phyloP scores from a whole-genome alignment of 768 basidiomycete genomes.

The Tylopilus sp. region DNA sequence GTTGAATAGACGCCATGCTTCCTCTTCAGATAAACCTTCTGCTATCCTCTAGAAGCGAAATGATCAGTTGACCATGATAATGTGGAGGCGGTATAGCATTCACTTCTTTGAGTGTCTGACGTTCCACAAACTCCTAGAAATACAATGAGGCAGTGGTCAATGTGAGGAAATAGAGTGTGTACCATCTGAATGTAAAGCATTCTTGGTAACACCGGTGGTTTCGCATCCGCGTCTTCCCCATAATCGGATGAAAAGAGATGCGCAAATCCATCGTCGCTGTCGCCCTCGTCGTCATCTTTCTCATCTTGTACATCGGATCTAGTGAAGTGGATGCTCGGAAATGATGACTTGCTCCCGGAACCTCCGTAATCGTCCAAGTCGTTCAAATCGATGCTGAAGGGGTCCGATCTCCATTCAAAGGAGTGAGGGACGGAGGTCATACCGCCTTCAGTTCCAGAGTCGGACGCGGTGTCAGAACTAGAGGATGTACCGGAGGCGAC shows the following conservation, averaged over 20 bases:
- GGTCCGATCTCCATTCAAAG: constrained; percentile 45
- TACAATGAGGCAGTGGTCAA: not conserved
- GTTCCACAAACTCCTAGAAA: constrained; percentile 79
- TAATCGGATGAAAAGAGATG: constrained; percentile 35
- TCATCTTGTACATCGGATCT: constrained; percentile 38
- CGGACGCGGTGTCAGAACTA: constrained; percentile 39
- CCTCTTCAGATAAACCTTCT: constrained; percentile 77
- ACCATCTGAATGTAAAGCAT: constrained; percentile 97
- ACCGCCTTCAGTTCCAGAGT: constrained; percentile 41
- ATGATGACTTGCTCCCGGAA: constrained; percentile 50
- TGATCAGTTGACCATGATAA: not conserved
- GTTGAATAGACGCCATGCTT: constrained; percentile 86
- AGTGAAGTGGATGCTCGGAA: constrained; percentile 85
- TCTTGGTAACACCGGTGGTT: constrained; percentile 34
- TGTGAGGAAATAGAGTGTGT: constrained; percentile 2
- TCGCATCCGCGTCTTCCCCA: constrained; percentile 31
- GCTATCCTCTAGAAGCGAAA: constrained; percentile 54
- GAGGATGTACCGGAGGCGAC: constrained; percentile 46
- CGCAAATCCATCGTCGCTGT: constrained; percentile 39
- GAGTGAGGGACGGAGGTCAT: constrained; percentile 55
- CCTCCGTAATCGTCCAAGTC: constrained; percentile 61
- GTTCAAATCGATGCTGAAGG: constrained; percentile 61
- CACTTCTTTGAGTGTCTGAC: constrained; percentile 87
- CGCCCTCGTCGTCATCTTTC: constrained; percentile 43
- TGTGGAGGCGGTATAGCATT: not conserved